Percentiles rank a stretch among this genome's conserved stretches.
These are phyloP conservation scores for Boletus rufocinnamomeus DNA, from an alignment of 768 basidiomycete genomes.

Conservation along the genomic window DNA sequence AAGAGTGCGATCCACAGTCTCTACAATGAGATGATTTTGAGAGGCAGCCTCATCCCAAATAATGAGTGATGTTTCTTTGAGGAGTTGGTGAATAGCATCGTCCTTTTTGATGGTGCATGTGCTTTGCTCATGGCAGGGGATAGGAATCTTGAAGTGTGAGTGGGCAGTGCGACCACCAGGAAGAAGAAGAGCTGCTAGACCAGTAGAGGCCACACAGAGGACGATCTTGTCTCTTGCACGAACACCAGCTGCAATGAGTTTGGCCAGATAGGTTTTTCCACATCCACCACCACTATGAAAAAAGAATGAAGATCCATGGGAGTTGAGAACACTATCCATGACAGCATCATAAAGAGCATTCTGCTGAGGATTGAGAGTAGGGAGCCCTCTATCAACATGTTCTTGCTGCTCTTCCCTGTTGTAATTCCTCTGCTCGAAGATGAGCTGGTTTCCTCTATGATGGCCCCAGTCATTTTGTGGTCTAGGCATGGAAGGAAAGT, in stretches of 20 bases:
- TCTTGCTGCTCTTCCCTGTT: constrained; percentile 14
- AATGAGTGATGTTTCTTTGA: not conserved
- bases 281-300: not conserved
- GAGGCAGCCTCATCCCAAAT: not conserved
- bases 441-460: not conserved
- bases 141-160: not conserved
- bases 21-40: not conserved
- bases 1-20: not conserved
- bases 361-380: constrained; percentile 31
- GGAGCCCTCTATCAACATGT: constrained; percentile 31
- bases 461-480: not conserved
- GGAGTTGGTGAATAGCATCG: not conserved
- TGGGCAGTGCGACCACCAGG: not conserved
- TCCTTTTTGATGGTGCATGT: not conserved
- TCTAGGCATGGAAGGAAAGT: not conserved
- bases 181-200: not conserved
- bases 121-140: not conserved
- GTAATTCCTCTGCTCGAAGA: not conserved
- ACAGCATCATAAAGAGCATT: constrained; percentile 10
- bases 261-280: not conserved
- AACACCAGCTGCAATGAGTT: not conserved
- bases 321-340: not conserved
- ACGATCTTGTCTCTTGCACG: not conserved
- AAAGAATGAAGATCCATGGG: not conserved
- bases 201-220: not conserved